Evolutionary conservation across 2,329 filamentous ascomycete species (phyloP).

Genomic region (Cucurbitaria berberidis): DNA sequence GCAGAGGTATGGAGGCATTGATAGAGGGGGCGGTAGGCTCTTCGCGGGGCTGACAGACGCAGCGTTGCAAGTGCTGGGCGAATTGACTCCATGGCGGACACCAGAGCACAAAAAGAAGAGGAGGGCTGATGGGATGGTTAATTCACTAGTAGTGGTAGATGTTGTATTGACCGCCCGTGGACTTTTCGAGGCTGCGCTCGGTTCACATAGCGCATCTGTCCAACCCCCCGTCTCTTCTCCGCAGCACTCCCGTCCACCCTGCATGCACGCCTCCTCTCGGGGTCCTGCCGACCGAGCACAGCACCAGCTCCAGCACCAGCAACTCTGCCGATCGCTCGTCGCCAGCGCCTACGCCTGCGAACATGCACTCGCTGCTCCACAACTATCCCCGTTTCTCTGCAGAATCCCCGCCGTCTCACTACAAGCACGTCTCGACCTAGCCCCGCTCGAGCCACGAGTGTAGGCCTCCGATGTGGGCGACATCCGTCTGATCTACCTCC

Average conservation of each 20-base stretch:
- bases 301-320: too few relatives aligned
- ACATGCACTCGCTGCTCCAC: conserved; percentile 28
- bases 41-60: conserved; percentile 22
- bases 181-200: not conserved
- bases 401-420: conserved; percentile 19
- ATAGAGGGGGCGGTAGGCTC: conserved; percentile 28
- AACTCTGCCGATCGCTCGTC: conserved; percentile 7
- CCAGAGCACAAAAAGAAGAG: not conserved
- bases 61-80: conserved; percentile 35
- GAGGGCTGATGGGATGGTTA: not conserved
- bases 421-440: too few relatives aligned
- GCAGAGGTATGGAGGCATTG: conserved; percentile 53
- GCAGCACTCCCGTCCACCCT: not conserved
- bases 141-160: too few relatives aligned
- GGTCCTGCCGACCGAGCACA: too few relatives aligned
- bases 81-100: conserved; percentile 34
- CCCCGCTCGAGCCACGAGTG: not conserved
- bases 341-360: conserved; percentile 17
- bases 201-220: not conserved
- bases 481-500: conserved; percentile 11
- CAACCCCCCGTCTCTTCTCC: conserved; percentile 1
- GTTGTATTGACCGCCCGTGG: too few relatives aligned
- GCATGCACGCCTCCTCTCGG: too few relatives aligned
- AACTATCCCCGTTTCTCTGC: conserved; percentile 13
- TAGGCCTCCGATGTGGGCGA: conserved; percentile 15